Base-by-base conservation (phyloP, 163 green algal species). In the Prototheca cutis region DNA sequence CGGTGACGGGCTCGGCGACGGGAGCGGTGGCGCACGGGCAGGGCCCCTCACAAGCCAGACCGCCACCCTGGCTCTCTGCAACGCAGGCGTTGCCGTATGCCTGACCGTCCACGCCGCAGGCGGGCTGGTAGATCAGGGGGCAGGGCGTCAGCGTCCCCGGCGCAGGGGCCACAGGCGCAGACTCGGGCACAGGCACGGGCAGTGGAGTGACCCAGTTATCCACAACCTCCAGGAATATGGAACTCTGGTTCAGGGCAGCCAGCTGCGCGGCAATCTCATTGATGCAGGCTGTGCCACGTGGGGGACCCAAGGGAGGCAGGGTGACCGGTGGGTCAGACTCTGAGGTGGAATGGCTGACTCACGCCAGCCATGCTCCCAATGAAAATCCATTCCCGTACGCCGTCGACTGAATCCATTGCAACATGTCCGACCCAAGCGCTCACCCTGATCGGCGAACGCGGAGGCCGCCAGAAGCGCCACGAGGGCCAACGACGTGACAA, bases 121-220 rank as follows among this genome's bases (percentile, higher is more conserved):
- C 59, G 1, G 59, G 59, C 3, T 10, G 2, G 48, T 65, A 65
- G 18, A 53, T 53, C 17, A 32, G n/a, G 2, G 58, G 47, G 58
- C 58, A 64, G 47, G 47, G 27, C 4, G 29, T 30, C 53, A 59
- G 17, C 36, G 13, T 10, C 36, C 36, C 17, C 36, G 13, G 13
- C 36, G 36, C 13, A 21, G 13, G 36, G 36, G 13, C 13, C 36
- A 2, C 17, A 10, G 13, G 17, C 13, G 36, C 36, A 21, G 36
- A 15, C 36, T 45, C 17, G 36, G 36, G 36, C 13, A 45, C 13
- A 45, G 13, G 17, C 36, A 21, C 17, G 36, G 36, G 36, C 36
- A 21, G 13, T 15, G 13, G 13, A 10, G 17, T 15, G 17, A 45
- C 17, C 36, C 17, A 21, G 36, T 45, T 15, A 10, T 45, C 36